These are phyloP conservation scores for Solanum sitiens DNA, from an alignment of 257 asterid species.

Conservation along the genomic window DNA sequence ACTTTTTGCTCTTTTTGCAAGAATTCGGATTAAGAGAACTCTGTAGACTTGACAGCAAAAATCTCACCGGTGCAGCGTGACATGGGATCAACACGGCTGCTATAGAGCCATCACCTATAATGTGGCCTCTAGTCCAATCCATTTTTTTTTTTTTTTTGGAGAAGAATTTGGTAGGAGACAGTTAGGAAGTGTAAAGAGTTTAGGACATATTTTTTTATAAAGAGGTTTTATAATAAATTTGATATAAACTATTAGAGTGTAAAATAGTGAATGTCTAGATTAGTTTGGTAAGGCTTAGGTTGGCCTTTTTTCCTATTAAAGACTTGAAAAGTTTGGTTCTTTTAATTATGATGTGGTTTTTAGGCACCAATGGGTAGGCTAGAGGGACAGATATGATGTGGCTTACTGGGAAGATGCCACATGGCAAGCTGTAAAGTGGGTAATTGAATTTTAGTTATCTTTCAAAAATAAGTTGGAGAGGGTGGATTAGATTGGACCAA, in stretches of 20 bases:
- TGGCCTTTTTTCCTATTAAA: background rate
- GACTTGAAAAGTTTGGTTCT: constrained; percentile 17
- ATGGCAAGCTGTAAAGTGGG: constrained; percentile 12
- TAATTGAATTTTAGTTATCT: background rate
- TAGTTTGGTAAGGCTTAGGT: background rate
- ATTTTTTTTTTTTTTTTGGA: background rate
- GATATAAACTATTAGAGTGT: background rate
- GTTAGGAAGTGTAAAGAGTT: background rate
- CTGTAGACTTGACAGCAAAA: constrained; percentile 56
- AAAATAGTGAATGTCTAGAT: background rate
- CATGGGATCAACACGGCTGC: constrained; percentile 46
- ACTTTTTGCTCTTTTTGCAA: constrained; percentile 41
- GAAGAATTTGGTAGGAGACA: background rate
- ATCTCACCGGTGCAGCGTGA: constrained; percentile 11
- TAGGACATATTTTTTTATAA: background rate
- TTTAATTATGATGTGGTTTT: constrained; percentile 55
- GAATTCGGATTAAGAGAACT: constrained; percentile 23
- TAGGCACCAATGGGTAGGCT: constrained; percentile 11
- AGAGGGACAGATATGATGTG: constrained; percentile 6
- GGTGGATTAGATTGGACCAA: constrained; percentile 19
- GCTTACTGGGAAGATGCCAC: constrained; percentile 11
- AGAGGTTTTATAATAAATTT: background rate
- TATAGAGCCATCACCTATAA: constrained; percentile 53
- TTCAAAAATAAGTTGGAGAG: constrained; percentile 11
- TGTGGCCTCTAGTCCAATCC: constrained; percentile 70